Percentiles rank a stretch among this genome's conserved stretches.
Evolutionary conservation across 164 flowering plant species (phyloP).

Genomic region (Malania oleifera): DNA sequence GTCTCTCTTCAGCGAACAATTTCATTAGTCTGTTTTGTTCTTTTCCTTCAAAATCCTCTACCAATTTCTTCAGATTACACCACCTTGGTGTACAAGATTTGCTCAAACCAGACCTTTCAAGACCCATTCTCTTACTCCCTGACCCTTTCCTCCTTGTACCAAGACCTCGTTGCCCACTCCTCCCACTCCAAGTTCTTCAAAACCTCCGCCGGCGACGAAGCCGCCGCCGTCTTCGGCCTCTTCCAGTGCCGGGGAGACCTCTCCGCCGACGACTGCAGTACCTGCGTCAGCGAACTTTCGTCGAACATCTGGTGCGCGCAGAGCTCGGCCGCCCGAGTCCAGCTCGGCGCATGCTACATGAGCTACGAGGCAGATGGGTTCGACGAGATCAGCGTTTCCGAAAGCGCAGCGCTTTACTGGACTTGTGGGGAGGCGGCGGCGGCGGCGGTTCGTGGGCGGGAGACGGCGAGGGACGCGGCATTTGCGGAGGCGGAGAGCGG

Average conservation of each 20-base stretch:
- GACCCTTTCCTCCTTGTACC: constrained; percentile 24
- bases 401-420: constrained; percentile 6
- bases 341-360: constrained; percentile 32
- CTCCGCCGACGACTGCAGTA: constrained; percentile 17
- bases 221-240: constrained; percentile 19
- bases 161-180: constrained; percentile 21
- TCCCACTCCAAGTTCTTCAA: constrained; percentile 27
- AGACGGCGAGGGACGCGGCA: constrained; percentile 20
- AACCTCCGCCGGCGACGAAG: constrained; percentile 12
- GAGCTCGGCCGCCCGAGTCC: constrained; percentile 20
- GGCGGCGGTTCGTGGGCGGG: background rate
- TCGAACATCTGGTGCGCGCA: constrained; percentile 13
- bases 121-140: constrained; percentile 9
- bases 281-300: constrained; percentile 26
- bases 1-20: no score
- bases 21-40: no score
- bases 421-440: constrained; percentile 14
- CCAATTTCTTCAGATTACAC: constrained; percentile 7
- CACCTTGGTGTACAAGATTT: constrained; percentile 26
- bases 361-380: constrained; percentile 21
- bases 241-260: constrained; percentile 37
- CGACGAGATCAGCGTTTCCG: background rate
- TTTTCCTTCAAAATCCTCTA: background rate
- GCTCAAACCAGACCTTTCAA: constrained; percentile 17
- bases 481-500: constrained; percentile 21